Evolutionary conservation across 2,329 filamentous ascomycete species (phyloP).

Genomic region (Fusarium sulawesiense): DNA sequence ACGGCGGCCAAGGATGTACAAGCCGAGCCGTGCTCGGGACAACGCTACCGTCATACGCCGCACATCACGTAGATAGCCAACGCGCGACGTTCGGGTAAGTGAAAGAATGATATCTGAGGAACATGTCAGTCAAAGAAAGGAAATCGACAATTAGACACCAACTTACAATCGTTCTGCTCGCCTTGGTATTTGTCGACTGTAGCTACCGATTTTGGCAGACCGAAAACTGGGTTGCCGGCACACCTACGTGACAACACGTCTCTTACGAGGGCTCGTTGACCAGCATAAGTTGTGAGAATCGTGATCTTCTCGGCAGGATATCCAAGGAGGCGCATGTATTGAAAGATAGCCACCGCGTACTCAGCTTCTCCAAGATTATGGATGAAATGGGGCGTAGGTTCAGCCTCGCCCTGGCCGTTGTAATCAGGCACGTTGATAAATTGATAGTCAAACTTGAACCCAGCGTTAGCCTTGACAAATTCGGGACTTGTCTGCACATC

Average conservation of each 20-base stretch:
- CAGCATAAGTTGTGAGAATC: slow-evolving; percentile 93
- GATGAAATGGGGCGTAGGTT: slow-evolving; percentile 93
- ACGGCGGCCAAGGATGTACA: slow-evolving; percentile 91
- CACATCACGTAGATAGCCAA: slow-evolving; percentile 93
- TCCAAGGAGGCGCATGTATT: slow-evolving; percentile 96
- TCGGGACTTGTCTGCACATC: slow-evolving; percentile 75
- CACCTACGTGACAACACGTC: slow-evolving; percentile 90
- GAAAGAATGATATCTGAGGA: slow-evolving; percentile 87
- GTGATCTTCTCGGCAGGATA: slow-evolving; percentile 87
- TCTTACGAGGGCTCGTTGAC: slow-evolving; percentile 86
- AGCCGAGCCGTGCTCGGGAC: slow-evolving; percentile 87
- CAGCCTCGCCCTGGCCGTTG: slow-evolving; percentile 86
- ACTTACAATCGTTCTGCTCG: slow-evolving; percentile 97
- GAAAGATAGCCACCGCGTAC: slow-evolving; percentile 93
- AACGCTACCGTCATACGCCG: slow-evolving; percentile 94
- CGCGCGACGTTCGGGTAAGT: slow-evolving; percentile 85
- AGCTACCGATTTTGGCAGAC: slow-evolving; percentile 86
- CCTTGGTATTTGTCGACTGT: slow-evolving; percentile 99
- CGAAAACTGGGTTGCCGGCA: slow-evolving; percentile 84
- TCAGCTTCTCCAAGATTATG: slow-evolving; percentile 98
- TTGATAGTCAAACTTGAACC: slow-evolving; percentile 93
- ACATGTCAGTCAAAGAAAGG: slow-evolving; percentile 34
- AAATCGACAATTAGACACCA: neutral
- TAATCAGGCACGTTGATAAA: slow-evolving; percentile 97
- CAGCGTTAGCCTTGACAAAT: slow-evolving; percentile 86